These are phyloP conservation scores for Fusarium sp. DNA, from an alignment of 2,329 filamentous ascomycete species.

Conservation along the genomic window DNA sequence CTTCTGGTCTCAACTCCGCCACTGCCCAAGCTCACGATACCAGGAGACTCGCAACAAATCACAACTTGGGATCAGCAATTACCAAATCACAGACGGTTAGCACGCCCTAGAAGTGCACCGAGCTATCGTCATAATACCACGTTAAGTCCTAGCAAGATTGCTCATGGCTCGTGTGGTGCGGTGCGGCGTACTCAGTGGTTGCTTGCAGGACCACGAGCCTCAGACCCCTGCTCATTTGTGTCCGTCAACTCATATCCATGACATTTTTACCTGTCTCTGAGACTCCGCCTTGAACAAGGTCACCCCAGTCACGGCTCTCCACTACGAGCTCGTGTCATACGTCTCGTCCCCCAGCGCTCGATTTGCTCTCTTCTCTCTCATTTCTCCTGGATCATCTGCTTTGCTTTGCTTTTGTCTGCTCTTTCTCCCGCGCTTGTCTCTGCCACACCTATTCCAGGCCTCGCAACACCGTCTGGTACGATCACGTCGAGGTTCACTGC, in stretches of 20 bases:
- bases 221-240: slow-evolving; percentile 32
- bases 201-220: slow-evolving; percentile 32
- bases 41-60: not conserved
- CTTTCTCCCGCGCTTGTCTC: slow-evolving; percentile 37
- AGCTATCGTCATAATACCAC: not conserved
- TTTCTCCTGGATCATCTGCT: slow-evolving; percentile 29
- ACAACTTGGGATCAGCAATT: not conserved
- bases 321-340: slow-evolving; percentile 30
- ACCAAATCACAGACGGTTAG: slow-evolving; percentile 20
- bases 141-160: slow-evolving; percentile 18
- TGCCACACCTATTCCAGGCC: slow-evolving; percentile 45
- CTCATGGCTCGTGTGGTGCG: slow-evolving; percentile 15
- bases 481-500: slow-evolving; percentile 43
- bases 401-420: slow-evolving; percentile 19
- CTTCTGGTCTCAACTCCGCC: slow-evolving; percentile 29
- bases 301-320: slow-evolving; percentile 29
- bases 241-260: slow-evolving; percentile 26
- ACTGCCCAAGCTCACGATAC: slow-evolving; percentile 30
- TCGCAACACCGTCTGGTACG: slow-evolving; percentile 49
- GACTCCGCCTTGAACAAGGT: slow-evolving; percentile 35
- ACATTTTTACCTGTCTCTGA: slow-evolving; percentile 30
- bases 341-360: slow-evolving; percentile 30
- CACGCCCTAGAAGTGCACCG: not conserved
- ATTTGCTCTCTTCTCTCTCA: slow-evolving; percentile 32
- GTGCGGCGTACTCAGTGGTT: slow-evolving; percentile 25